Evolutionary conservation across 257 asterid species (phyloP).

Genomic region (Solanum ahanhuiri): DNA sequence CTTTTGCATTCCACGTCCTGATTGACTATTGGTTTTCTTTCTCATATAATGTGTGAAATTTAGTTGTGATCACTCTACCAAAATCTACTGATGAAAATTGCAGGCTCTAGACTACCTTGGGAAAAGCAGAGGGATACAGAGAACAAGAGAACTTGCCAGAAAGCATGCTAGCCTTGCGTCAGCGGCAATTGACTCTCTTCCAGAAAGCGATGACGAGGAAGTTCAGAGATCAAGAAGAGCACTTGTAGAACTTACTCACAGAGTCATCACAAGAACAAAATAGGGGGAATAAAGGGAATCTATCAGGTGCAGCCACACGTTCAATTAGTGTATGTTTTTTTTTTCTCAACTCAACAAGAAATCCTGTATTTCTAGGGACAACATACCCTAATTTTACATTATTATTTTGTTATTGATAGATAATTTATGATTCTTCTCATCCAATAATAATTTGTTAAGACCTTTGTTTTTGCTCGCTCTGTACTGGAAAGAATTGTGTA

Average conservation of each 20-base stretch:
- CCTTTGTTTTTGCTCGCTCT: background rate
- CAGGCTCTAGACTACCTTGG: conserved; percentile 75
- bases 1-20: background rate
- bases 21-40: background rate
- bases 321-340: background rate
- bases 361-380: background rate
- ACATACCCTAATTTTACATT: background rate
- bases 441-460: background rate
- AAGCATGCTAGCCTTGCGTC: conserved; percentile 84
- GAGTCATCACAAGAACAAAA: conserved; percentile 78
- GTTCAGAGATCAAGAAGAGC: conserved; percentile 82
- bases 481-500: background rate
- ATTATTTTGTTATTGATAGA: background rate
- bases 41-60: background rate
- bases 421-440: background rate
- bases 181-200: conserved; percentile 63
- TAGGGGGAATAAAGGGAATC: background rate
- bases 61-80: background rate
- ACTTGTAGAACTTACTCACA: conserved; percentile 63
- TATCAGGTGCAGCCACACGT: conserved; percentile 1
- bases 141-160: conserved; percentile 73
- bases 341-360: background rate
- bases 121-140: conserved; percentile 68
- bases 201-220: conserved; percentile 56
- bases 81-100: background rate